Base-by-base conservation (phyloP, 345 rosid genomes). In the Cochlearia excelsa region DNA sequence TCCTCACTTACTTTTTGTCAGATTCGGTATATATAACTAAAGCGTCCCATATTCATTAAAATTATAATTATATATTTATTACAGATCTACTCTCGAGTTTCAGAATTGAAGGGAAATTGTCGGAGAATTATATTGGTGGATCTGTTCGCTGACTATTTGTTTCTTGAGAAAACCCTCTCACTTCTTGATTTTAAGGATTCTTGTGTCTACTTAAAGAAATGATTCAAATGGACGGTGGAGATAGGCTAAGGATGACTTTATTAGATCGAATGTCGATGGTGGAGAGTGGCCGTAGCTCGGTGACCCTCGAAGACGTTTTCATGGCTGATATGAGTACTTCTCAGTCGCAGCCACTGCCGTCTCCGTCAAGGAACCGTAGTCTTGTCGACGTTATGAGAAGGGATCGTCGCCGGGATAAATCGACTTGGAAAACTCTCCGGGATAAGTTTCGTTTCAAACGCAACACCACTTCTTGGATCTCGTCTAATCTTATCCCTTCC, bases 391-490 rank as follows among this genome's bases (percentile, higher is more conserved):
- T 84, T 40, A 82, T 84, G 72, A 58, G 55, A 77, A 45, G 90
- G 78, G 71, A 67, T 5, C 66, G 58, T 65, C 71, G 64, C 23
- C 52, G 68, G 7, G 90, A 88, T 27, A 75, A 69, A 69, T 82
- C 75, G 65, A 74, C 81, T 67, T 91, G 98, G 98, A 82, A 81
- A 68, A 58, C 61, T 34, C 77, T 91, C 67, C 78, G 87, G 30
- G 88, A 86, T 39, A 80, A 71, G 69, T 78, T 88, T 51, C 79
- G 89, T 4, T 83, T 87, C 5, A 83, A 75, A 72, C 82, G 95
- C 4, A 82, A 86, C 31, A 80, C 74, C 6, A 62, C 82, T 49
- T 84, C 79, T 48, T 85, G 88, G 88, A 79, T 78, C 46, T 82
- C 93, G 26, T 63, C 82, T 2, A 70, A 66, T 4, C 68, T 43